A percentile compares a stretch with the other conserved stretches of the same genome.
Evolutionary conservation across 108 stramenopile genomes (phyloP).

Genomic region (Cyclotella kingstonii): DNA sequence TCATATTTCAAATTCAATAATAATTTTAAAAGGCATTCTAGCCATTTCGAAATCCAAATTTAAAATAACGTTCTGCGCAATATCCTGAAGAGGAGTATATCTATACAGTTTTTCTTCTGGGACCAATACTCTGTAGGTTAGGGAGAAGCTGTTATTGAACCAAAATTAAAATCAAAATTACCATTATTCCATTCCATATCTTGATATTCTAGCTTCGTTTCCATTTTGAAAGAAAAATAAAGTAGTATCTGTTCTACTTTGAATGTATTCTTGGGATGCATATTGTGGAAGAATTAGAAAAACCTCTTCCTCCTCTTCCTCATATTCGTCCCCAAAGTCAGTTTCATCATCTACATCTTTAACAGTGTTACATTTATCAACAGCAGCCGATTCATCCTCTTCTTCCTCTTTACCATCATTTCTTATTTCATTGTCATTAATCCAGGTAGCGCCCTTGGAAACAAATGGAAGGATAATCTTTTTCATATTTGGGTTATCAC

Average conservation of each 20-base stretch:
- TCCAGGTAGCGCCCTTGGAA: slow-evolving; percentile 49
- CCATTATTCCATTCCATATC: slow-evolving; percentile 1
- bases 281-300: slow-evolving; percentile 32
- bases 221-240: slow-evolving; percentile 20
- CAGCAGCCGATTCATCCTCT: background rate
- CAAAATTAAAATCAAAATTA: too few species aligned
- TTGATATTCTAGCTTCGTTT: slow-evolving; percentile 16
- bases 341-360: background rate
- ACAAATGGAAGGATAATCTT: slow-evolving; percentile 61
- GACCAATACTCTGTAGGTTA: too few species aligned
- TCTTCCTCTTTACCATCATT: slow-evolving; percentile 16
- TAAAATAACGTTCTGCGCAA: too few species aligned
- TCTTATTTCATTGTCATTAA: slow-evolving; percentile 31
- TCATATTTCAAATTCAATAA: too few species aligned
- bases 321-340: slow-evolving; percentile 2
- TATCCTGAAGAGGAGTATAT: too few species aligned
- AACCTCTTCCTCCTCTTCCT: slow-evolving; percentile 34
- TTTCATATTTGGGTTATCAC: slow-evolving; percentile 11
- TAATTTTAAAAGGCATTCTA: too few species aligned
- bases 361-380: background rate
- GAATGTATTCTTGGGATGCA: slow-evolving; percentile 12
- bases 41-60: too few species aligned
- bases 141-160: too few species aligned
- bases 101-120: too few species aligned
- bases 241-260: slow-evolving; percentile 25